These are phyloP conservation scores for Apiospora aurea DNA, from an alignment of 2,329 filamentous ascomycete genomes.

Conservation along the genomic window DNA sequence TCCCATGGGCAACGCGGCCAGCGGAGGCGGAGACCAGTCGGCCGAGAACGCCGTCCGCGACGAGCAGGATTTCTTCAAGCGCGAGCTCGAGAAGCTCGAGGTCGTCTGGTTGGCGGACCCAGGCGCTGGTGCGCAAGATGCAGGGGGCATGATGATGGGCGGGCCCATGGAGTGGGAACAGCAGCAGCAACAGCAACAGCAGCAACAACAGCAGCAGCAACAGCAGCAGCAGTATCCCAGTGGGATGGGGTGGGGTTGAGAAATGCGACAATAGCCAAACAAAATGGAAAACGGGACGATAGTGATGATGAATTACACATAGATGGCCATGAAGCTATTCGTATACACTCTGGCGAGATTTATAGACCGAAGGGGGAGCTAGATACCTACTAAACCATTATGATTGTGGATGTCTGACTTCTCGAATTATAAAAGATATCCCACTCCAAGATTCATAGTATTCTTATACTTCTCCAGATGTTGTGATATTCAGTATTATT, in stretches of 20 bases:
- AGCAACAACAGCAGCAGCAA: conserved; percentile 16
- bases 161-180: conserved; percentile 9
- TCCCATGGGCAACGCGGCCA: conserved; percentile 30
- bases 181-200: conserved; percentile 11
- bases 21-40: conserved; percentile 45
- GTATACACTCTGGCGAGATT: background rate
- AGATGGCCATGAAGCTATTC: conserved; percentile 1
- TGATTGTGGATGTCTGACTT: background rate
- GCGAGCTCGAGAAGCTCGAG: conserved; percentile 78
- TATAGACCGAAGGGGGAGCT: background rate
- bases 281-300: background rate
- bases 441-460: background rate
- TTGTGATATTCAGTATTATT: background rate
- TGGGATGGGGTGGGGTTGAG: background rate
- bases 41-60: conserved; percentile 67
- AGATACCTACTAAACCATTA: background rate
- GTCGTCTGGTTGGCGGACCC: conserved; percentile 52
- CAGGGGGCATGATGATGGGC: conserved; percentile 8
- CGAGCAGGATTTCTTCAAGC: conserved; percentile 80
- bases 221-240: background rate
- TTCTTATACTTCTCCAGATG: background rate
- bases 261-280: background rate
- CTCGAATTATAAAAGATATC: background rate
- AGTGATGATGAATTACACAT: background rate
- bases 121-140: conserved; percentile 27